Percentiles rank a stretch among this genome's conserved stretches.
phyloP scores from a whole-genome alignment of 2,329 filamentous ascomycete genomes.

The Hypoxylon sp. region DNA sequence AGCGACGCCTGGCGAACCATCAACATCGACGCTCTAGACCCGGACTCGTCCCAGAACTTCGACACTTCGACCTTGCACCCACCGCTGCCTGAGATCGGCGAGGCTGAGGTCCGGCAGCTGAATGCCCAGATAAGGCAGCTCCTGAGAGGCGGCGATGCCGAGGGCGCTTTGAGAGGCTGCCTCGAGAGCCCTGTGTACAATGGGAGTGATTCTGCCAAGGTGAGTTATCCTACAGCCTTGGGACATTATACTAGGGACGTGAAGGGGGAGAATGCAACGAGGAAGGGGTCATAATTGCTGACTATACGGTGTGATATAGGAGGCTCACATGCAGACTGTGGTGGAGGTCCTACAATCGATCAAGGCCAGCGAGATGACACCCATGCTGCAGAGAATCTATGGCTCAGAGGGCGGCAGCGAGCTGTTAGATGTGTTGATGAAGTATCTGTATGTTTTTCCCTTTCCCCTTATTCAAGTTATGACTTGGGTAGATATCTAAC shows the following conservation, averaged over 20 bases:
- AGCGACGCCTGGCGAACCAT: slow-evolving; percentile 85
- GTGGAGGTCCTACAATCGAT: slow-evolving; percentile 96
- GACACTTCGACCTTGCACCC: slow-evolving; percentile 87
- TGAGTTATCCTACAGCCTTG: slow-evolving; percentile 52
- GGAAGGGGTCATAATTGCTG: slow-evolving; percentile 40
- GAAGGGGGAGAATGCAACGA: slow-evolving; percentile 27
- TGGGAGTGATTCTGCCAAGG: slow-evolving; percentile 71
- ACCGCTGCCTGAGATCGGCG: slow-evolving; percentile 79
- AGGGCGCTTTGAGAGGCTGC: slow-evolving; percentile 87
- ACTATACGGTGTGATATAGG: slow-evolving; percentile 64
- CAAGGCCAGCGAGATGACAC: slow-evolving; percentile 95
- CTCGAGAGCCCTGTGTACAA: slow-evolving; percentile 88
- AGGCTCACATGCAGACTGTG: slow-evolving; percentile 88
- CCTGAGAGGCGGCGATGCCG: slow-evolving; percentile 85
- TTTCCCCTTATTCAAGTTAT: background rate
- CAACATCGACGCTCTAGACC: slow-evolving; percentile 92
- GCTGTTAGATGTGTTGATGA: slow-evolving; percentile 93
- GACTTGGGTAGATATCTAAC: slow-evolving; percentile 27
- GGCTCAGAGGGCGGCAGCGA: slow-evolving; percentile 84
- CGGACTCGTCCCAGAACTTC: slow-evolving; percentile 93
- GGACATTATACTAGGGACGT: slow-evolving; percentile 24
- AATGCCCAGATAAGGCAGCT: slow-evolving; percentile 88
- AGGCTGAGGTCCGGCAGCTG: slow-evolving; percentile 83
- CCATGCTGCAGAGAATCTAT: slow-evolving; percentile 87
- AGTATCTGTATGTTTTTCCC: slow-evolving; percentile 82